A percentile compares a stretch with the other conserved stretches of the same genome.
Evolutionary conservation across 768 basidiomycete species (phyloP).

Genomic region (Rhizopogon roseolus): DNA sequence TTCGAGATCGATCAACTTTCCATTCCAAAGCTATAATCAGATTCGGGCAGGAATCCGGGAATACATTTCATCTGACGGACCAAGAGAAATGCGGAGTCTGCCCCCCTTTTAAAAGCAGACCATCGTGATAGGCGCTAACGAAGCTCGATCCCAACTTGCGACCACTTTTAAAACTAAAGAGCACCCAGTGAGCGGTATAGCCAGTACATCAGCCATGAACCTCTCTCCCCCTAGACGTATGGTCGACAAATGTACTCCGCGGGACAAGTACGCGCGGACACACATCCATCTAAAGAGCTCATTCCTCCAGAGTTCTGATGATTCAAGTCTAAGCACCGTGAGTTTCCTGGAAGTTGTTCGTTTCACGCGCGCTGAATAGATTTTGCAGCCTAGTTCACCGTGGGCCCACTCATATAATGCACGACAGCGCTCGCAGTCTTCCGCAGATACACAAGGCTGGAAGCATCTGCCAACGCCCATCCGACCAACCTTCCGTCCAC

Average conservation of each 20-base stretch:
- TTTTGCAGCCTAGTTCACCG: conserved; percentile 13
- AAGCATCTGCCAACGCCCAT: conserved; percentile 27
- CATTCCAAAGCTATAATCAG: conserved; percentile 14
- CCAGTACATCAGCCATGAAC: conserved; percentile 7
- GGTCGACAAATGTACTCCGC: conserved; percentile 29
- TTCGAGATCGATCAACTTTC: conserved; percentile 5
- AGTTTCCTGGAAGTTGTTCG: background rate
- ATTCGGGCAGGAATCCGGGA: background rate
- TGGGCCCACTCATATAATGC: conserved; percentile 8
- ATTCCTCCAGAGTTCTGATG: conserved; percentile 23
- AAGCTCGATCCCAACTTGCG: background rate
- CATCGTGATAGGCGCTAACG: background rate
- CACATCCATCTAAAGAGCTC: conserved; percentile 23
- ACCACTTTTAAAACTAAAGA: background rate
- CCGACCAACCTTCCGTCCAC: conserved; percentile 28
- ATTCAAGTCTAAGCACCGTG: conserved; percentile 19
- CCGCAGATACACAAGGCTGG: conserved; percentile 29
- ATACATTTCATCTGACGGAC: conserved; percentile 2
- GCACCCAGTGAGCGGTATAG: background rate
- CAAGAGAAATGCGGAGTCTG: background rate
- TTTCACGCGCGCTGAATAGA: background rate
- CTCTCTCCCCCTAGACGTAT: conserved; percentile 21
- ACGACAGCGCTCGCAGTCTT: conserved; percentile 26
- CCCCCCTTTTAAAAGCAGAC: conserved; percentile 15
- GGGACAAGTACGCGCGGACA: conserved; percentile 28